Conservation (phyloP, 192 early-diverging fungal species). For the Entomortierella lignicola region DNA sequence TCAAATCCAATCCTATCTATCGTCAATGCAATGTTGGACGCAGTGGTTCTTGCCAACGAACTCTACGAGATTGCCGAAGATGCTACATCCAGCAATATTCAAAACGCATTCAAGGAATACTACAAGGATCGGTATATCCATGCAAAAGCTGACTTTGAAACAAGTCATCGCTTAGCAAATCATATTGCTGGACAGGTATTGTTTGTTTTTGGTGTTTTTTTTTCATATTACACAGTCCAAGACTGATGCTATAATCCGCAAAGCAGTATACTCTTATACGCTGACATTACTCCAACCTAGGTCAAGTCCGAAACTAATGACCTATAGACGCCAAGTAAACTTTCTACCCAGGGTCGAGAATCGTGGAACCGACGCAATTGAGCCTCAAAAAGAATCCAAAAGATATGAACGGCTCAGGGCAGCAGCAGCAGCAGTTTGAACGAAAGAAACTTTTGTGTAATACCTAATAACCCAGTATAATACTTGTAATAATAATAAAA, state of each 20-base stretch:
- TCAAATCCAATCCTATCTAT: background rate
- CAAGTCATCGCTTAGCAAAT: constrained; percentile 11
- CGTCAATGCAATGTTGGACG: constrained; percentile 15
- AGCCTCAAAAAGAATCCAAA: background rate
- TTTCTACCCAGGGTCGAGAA: background rate
- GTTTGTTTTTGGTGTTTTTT: background rate
- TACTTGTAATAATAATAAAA: background rate
- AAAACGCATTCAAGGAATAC: constrained; percentile 18
- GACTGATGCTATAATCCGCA: background rate
- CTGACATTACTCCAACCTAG: background rate
- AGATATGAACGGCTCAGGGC: background rate
- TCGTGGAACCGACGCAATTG: background rate
- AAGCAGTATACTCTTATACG: background rate
- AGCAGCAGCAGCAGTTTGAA: background rate
- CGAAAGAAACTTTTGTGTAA: background rate
- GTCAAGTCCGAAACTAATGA: background rate
- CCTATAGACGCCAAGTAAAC: background rate
- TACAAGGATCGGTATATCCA: constrained; percentile 8
- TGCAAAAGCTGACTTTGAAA: constrained; percentile 5
- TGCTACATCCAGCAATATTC: constrained; percentile 8
- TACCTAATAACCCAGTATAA: background rate
- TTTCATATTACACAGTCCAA: background rate
- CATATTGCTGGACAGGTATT: constrained; percentile 25
- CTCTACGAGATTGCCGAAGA: constrained; percentile 16
- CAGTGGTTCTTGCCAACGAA: constrained; percentile 19